Evolutionary conservation across 2,329 filamentous ascomycete genomes (phyloP), one percentile per base, ranked within the genome.

Genomic region (Calonectria crousiana): DNA sequence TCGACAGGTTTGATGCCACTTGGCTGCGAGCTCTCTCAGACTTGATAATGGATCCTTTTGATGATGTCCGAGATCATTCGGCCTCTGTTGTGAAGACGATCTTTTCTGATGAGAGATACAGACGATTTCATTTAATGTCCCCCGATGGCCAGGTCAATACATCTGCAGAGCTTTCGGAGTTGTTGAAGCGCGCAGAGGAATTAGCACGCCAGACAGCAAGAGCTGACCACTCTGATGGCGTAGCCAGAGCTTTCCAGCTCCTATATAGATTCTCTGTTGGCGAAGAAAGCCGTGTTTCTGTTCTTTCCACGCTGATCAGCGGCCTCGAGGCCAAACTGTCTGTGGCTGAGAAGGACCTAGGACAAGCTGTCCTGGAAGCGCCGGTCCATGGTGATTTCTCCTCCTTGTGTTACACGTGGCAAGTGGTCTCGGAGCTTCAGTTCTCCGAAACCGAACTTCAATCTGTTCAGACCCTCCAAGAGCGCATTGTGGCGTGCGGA

Each of bases 181-280:
- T 93, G 69, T 86, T 90, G 49, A 78, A 75, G 1, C 87, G 88
- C 69, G 90, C 92, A 1, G 90, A 93, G 71, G 83, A 85, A 5
- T 86, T 91, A 41, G 93, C 95, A 72, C 88, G 92, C 28, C 88
- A 86, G 32, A 98, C 95, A 6, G 95, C 95, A 28, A 91, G 97
- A 74, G 96, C 95, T 16, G 96, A 98, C 82, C 95, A 98, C 83
- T 95, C 96, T 1, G 96, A 99, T 84, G 96, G 96, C 13, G 93
- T 97, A 62, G 96, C 96, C 41, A 92, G 95, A 68, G 88, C 93
- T 3, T 94, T 93, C 74, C 92, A 94, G 51, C 86, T 98, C 20
- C 83, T 95, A 5, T 95, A 93, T 81, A 87, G 87, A 51, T 91
- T 92, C 82, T 86, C 90, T 18, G 81, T 81, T 23, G 83, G 83